phyloP scores from a whole-genome alignment of 1,139 yeast species.

The Protomyces macrosporus region DNA sequence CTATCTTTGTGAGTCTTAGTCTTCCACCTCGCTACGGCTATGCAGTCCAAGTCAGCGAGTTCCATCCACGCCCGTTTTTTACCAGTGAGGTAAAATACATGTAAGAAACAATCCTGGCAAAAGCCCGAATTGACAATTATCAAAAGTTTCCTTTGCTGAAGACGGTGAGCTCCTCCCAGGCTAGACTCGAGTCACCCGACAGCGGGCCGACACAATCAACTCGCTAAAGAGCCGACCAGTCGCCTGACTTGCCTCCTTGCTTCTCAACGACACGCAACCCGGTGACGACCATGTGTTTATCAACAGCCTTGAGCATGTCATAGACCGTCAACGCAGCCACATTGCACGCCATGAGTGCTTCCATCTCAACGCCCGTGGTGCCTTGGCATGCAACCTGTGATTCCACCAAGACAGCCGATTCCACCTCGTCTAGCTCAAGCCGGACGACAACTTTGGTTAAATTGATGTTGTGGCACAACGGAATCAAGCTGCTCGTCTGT shows the following conservation, averaged over 20 bases:
- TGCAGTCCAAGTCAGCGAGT: no score
- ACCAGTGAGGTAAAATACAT: no score
- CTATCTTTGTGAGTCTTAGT: no score
- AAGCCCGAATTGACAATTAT: no score
- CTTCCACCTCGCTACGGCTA: no score
- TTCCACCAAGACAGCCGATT: slow-evolving; percentile 34
- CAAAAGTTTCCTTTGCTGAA: no score
- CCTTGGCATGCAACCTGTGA: slow-evolving; percentile 47
- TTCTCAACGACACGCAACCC: slow-evolving; percentile 43
- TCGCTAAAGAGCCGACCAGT: slow-evolving; percentile 3
- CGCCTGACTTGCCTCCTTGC: slow-evolving; percentile 42
- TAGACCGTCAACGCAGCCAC: slow-evolving; percentile 46
- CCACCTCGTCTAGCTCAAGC: slow-evolving; percentile 33
- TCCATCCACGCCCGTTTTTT: no score
- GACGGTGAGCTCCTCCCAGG: no score
- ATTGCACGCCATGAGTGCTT: slow-evolving; percentile 47
- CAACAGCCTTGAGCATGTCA: slow-evolving; percentile 56
- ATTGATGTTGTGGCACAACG: slow-evolving; percentile 48
- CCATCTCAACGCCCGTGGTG: slow-evolving; percentile 54
- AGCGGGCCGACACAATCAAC: no score
- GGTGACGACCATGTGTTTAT: slow-evolving; percentile 44
- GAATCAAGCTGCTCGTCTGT: slow-evolving; percentile 45
- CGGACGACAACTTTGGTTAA: slow-evolving; percentile 43
- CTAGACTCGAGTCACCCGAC: no score
- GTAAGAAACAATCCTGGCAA: no score